Base-by-base conservation (phyloP, 2,329 filamentous ascomycete species). In the Cercospora beticola region DNA sequence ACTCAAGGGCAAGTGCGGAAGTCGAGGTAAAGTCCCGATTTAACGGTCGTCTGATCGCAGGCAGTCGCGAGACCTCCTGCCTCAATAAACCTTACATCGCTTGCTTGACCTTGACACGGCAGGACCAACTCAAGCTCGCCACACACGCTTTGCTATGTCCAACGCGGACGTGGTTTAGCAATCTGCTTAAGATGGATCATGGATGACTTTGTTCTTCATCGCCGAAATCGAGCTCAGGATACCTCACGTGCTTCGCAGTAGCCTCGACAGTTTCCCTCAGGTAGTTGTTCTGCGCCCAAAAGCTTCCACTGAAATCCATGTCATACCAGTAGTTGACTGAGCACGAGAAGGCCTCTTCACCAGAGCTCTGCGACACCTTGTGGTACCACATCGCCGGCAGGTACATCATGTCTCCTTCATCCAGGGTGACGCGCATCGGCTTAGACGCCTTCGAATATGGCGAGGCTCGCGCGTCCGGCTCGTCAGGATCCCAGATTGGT, bases 251-350 rank as follows among this genome's bases (percentile, higher is more conserved):
- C 63, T 43, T 70, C 43, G 58, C 52, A n/a, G 61, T 65, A 12
- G 59, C 65, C 16, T 72, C 57, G 12, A 70, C 61, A 18, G 75
- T 70, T 40, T 79, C 77, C 23, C 77, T 68, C 10, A 79, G 64
- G 76, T 91, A 91, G 7, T 82, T 82, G 33, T 83, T 83, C 58
- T 86, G 77, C 2, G 90, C 85, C 80, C 89, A 93, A 40, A 93
- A 86, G 0, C 87, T 85, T 0, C 91, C 90, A 28, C 83, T 83
- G 74, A 92, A 94, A 31, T 92, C 89, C 86, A 94, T 90, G 76
- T 94, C 91, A 72, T 93, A 93, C 70, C 70, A 95, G 78, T 94
- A 94, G 75, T 95, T 95, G 43, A 93, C 88, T 1, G 92, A 91
- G 65, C 91, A 88, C 52, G 91, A 92, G 33, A 94, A 87, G 0